Evolutionary conservation across 495 filamentous ascomycete species (phyloP).

Genomic region (Chaetomidium leptoderma): DNA sequence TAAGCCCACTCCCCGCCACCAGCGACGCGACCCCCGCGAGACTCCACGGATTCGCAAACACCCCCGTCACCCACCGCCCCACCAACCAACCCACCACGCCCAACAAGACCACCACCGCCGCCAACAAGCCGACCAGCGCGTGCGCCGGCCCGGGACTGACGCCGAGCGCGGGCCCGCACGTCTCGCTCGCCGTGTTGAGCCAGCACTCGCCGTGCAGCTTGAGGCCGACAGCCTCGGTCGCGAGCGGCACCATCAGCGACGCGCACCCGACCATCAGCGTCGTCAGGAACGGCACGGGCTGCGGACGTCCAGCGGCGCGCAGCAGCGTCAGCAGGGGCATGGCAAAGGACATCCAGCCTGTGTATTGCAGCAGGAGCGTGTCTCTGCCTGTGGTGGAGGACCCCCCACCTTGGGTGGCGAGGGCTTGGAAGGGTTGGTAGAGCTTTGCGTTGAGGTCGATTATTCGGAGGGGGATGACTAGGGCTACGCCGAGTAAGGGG

Average conservation of each 20-base stretch:
- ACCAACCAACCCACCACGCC: constrained; percentile 22
- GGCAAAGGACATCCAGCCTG: constrained; percentile 24
- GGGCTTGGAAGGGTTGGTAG: constrained; percentile 37
- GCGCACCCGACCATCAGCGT: constrained; percentile 29
- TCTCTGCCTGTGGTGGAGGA: constrained; percentile 15
- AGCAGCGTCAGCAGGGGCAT: constrained; percentile 25
- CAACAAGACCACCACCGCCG: constrained; percentile 25
- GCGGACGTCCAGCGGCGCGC: constrained; percentile 21
- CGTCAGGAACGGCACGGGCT: constrained; percentile 30
- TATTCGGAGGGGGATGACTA: constrained; percentile 34
- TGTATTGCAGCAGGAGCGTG: constrained; percentile 31
- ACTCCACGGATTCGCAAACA: constrained; percentile 35
- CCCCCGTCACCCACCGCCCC: constrained; percentile 26
- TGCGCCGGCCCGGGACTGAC: constrained; percentile 26
- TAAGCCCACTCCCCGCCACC: constrained; percentile 21
- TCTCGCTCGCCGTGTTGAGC: constrained; percentile 21
- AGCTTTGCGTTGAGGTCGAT: constrained; percentile 40
- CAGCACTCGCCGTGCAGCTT: constrained; percentile 34
- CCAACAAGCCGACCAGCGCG: constrained; percentile 28
- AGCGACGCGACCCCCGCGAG: constrained; percentile 34
- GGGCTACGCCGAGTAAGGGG: constrained; percentile 25
- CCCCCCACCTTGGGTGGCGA: constrained; percentile 21
- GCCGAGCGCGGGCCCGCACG: constrained; percentile 33
- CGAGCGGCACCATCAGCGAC: constrained; percentile 32
- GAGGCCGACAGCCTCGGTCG: constrained; percentile 35